A percentile compares a stretch with the other conserved stretches of the same genome.
Conservation (phyloP, 768 basidiomycete genomes). For the Termitomyces sp. region DNA sequence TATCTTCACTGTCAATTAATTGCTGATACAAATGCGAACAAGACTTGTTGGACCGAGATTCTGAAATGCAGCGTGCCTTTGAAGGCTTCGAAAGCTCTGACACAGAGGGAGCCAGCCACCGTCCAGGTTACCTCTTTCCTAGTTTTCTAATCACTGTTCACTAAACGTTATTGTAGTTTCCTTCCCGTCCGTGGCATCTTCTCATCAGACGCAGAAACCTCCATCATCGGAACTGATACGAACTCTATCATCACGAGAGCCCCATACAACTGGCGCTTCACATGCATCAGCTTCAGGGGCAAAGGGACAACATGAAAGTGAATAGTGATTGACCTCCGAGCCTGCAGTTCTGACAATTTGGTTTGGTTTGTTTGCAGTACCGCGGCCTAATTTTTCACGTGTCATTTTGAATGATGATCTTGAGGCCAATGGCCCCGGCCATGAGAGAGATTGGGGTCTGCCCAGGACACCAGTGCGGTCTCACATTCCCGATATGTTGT, state of each 20-base stretch:
- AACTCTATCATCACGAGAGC: background rate
- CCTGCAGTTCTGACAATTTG: background rate
- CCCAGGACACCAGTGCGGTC: slow-evolving; percentile 14
- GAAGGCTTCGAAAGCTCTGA: slow-evolving; percentile 51
- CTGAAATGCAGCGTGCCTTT: slow-evolving; percentile 67
- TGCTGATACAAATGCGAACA: slow-evolving; percentile 8
- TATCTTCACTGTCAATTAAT: background rate
- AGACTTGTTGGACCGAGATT: slow-evolving; percentile 69
- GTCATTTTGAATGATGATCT: background rate
- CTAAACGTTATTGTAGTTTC: background rate
- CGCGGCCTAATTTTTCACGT: slow-evolving; percentile 11
- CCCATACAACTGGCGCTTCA: background rate
- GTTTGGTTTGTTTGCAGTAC: slow-evolving; percentile 8
- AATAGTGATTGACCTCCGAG: background rate
- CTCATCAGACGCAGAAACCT: background rate
- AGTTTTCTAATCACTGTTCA: background rate
- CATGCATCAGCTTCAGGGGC: background rate
- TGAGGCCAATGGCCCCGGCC: slow-evolving; percentile 16
- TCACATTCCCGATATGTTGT: slow-evolving; percentile 17
- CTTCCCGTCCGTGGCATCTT: background rate
- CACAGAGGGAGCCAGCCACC: slow-evolving; percentile 22
- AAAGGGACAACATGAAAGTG: background rate
- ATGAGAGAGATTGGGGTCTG: slow-evolving; percentile 45
- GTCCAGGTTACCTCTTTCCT: slow-evolving; percentile 10
- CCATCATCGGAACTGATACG: background rate